A percentile compares a stretch with the other conserved stretches of the same genome.
phyloP scores from a whole-genome alignment of 768 basidiomycete genomes.

The Thelephora ganbajun region DNA sequence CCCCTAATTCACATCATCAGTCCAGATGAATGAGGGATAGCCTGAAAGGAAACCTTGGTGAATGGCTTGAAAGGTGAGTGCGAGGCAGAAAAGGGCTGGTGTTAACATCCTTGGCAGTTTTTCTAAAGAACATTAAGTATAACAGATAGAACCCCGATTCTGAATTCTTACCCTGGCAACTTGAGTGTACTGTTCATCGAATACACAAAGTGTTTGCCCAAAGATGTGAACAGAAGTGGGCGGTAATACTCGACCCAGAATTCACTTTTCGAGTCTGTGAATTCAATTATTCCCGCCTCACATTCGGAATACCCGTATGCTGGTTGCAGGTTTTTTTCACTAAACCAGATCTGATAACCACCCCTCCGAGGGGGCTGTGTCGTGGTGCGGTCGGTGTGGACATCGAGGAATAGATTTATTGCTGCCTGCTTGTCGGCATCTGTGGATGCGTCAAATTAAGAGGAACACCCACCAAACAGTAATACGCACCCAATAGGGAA shows the following conservation, averaged over 20 bases:
- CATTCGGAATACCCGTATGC: constrained; percentile 59
- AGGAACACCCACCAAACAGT: not conserved
- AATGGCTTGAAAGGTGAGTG: constrained; percentile 22
- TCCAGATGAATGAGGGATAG: constrained; percentile 1
- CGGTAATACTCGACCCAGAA: constrained; percentile 88
- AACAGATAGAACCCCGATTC: not conserved
- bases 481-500: constrained; percentile 59
- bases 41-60: constrained; percentile 20
- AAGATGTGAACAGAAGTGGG: constrained; percentile 67
- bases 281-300: constrained; percentile 41
- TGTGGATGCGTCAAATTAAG: constrained; percentile 14
- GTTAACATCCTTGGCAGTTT: constrained; percentile 51
- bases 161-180: constrained; percentile 51
- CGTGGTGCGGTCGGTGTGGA: constrained; percentile 35
- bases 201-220: constrained; percentile 83
- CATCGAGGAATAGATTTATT: constrained; percentile 92
- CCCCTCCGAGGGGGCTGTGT: constrained; percentile 39
- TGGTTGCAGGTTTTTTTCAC: constrained; percentile 51
- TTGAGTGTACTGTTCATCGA: constrained; percentile 86
- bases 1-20: constrained; percentile 22
- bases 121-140: constrained; percentile 26
- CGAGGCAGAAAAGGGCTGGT: constrained; percentile 67
- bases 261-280: constrained; percentile 47
- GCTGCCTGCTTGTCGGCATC: constrained; percentile 96
- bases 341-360: constrained; percentile 80